These are phyloP conservation scores for Phragmites australis DNA, from an alignment of 176 grass and related monocot genomes.

Conservation along the genomic window DNA sequence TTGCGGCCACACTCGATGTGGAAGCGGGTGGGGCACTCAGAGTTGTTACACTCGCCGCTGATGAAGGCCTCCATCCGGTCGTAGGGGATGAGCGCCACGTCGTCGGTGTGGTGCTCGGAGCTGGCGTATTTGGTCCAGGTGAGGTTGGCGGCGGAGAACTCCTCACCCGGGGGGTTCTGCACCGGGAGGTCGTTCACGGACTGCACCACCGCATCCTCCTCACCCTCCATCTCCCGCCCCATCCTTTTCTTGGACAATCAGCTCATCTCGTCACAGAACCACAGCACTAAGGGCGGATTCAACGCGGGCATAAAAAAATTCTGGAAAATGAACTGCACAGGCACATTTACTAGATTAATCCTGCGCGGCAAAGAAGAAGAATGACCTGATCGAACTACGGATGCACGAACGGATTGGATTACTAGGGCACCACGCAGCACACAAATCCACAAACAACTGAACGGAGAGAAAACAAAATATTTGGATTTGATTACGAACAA, in stretches of 20 bases:
- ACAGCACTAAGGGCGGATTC: neutral
- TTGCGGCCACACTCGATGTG: slow-evolving; percentile 87
- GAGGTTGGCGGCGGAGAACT: slow-evolving; percentile 79
- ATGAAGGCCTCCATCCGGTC: slow-evolving; percentile 80
- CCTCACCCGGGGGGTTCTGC: slow-evolving; percentile 73
- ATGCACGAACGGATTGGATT: too few relatives aligned
- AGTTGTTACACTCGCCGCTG: slow-evolving; percentile 63
- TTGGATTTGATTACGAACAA: too few relatives aligned
- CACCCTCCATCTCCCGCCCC: neutral
- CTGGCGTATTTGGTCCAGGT: slow-evolving; percentile 62
- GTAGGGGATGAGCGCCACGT: slow-evolving; percentile 79
- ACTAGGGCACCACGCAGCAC: too few relatives aligned
- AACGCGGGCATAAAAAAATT: too few relatives aligned
- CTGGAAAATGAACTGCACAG: too few relatives aligned
- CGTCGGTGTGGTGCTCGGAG: slow-evolving; percentile 70
- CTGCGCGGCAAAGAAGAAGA: too few relatives aligned
- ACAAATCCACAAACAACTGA: too few relatives aligned
- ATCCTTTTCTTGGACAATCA: neutral
- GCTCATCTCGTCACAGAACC: neutral
- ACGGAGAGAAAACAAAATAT: too few relatives aligned
- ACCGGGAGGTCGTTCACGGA: slow-evolving; percentile 68
- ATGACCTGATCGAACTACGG: too few relatives aligned
- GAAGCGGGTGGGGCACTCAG: slow-evolving; percentile 80
- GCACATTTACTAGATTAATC: too few relatives aligned
- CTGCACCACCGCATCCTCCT: slow-evolving; percentile 43